phyloP scores from a whole-genome alignment of 805 yeast species.

The Danielia oregonensis region DNA sequence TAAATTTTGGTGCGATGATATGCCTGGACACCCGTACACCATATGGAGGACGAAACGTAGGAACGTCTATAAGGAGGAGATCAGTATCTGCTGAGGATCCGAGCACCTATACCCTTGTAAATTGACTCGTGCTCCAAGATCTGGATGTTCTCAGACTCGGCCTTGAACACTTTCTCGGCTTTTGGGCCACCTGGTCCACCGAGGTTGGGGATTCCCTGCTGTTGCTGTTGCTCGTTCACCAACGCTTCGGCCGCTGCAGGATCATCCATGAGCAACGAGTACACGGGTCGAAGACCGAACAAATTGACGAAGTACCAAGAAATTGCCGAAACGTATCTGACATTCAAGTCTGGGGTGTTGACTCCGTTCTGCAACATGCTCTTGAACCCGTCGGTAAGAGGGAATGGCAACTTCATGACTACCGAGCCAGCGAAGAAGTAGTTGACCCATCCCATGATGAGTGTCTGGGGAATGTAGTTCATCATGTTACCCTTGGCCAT shows the following conservation, averaged over 20 bases:
- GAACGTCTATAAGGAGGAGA: too few species aligned
- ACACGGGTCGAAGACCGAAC: slow-evolving; percentile 78
- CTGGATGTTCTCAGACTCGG: slow-evolving; percentile 72
- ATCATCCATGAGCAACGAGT: slow-evolving; percentile 62
- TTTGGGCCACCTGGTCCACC: slow-evolving; percentile 61
- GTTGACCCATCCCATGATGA: slow-evolving; percentile 95
- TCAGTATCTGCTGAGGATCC: slow-evolving; percentile 10
- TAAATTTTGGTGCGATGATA: too few species aligned
- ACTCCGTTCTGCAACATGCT: slow-evolving; percentile 90
- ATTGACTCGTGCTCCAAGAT: slow-evolving; percentile 51
- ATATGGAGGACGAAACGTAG: too few species aligned
- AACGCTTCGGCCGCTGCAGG: slow-evolving; percentile 43
- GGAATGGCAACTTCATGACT: slow-evolving; percentile 79
- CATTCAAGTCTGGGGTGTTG: slow-evolving; percentile 79
- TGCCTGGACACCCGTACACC: too few species aligned
- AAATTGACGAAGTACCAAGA: slow-evolving; percentile 94
- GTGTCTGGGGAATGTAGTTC: slow-evolving; percentile 84
- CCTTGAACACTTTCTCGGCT: slow-evolving; percentile 57
- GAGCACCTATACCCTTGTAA: slow-evolving; percentile 50
- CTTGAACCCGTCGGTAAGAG: slow-evolving; percentile 84
- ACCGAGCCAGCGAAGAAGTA: slow-evolving; percentile 90
- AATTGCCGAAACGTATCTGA: slow-evolving; percentile 86
- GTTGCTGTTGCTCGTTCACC: slow-evolving; percentile 38
- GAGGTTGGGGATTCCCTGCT: slow-evolving; percentile 34
- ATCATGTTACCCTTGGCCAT: slow-evolving; percentile 81